These are phyloP conservation scores for Daldinia loculata DNA, from an alignment of 495 filamentous ascomycete species.

Conservation along the genomic window DNA sequence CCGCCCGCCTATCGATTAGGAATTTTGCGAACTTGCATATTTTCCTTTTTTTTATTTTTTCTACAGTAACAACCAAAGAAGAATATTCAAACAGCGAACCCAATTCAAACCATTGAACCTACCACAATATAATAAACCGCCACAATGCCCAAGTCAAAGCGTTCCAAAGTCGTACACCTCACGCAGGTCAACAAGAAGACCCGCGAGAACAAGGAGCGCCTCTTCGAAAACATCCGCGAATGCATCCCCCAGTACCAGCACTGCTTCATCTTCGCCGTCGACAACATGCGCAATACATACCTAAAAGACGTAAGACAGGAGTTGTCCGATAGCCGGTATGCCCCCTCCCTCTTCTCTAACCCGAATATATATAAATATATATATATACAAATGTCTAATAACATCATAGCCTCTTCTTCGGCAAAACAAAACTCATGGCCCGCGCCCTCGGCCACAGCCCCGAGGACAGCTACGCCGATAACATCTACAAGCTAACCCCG, in stretches of 20 bases:
- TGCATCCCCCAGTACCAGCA: constrained; percentile 84
- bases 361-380: background rate
- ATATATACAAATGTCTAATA: background rate
- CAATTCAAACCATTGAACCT: background rate
- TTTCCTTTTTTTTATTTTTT: constrained; percentile 7
- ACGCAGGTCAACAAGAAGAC: constrained; percentile 91
- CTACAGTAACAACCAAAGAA: background rate
- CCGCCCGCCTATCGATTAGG: constrained; percentile 39
- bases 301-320: constrained; percentile 89
- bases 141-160: constrained; percentile 96
- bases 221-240: constrained; percentile 88
- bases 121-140: constrained; percentile 17
- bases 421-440: constrained; percentile 98
- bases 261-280: constrained; percentile 90
- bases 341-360: constrained; percentile 18
- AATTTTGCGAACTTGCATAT: constrained; percentile 9
- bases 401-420: constrained; percentile 82
- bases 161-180: constrained; percentile 84
- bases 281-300: constrained; percentile 99
- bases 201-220: constrained; percentile 83
- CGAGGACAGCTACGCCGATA: constrained; percentile 78
- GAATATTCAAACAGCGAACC: constrained; percentile 2
- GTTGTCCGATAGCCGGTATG: constrained; percentile 83
- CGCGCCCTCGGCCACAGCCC: constrained; percentile 81
- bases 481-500: constrained; percentile 72